Base-by-base conservation (phyloP, 495 filamentous ascomycete genomes). In the Collariella sp. region DNA sequence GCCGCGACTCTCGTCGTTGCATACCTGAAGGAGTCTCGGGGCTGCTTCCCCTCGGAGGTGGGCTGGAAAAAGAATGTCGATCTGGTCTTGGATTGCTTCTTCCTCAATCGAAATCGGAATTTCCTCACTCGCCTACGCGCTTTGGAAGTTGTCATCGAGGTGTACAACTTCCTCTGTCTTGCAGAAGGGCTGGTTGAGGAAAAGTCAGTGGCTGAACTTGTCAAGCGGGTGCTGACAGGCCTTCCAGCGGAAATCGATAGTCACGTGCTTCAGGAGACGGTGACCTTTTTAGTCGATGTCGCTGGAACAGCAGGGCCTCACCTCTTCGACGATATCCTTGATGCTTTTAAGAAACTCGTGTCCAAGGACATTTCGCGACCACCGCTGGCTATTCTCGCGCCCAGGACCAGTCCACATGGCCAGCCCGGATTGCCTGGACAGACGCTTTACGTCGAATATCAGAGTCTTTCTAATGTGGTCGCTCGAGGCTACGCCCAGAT, bases 1-100 rank as follows among this genome's bases (percentile, higher is more conserved):
- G 75, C 79, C 12, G 81, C 78, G 2, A 71, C 74, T 29, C 62
- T 80, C 7, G 68, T 87, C 22, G 73, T 87, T 35, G 74, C 79
- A 12, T 73, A 83, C 56, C 83, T 81, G 54, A 71, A 70, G 26
- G 75, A 83, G 55, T 77, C 80, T 50, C 72, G 80, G 24, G 82
- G 82, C 50, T 88, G 86, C 56, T 85, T 82, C 52, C 89, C 87
- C 22, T 87, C 83, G 5, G 82, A 83, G 62, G 65, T 71, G 13
- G 66, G 78, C 9, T 95, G 88, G 84, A 72, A 84, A 29, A 69
- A 70, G 5, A 83, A 87, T 56, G 78, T 83, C 22, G 76, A 68
- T 22, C 70, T 76, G 7, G 70, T 93, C 1, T 71, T 89, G 45
- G 72, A 79, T 23, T 74, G 78, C 11, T 85, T 95, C 58, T 79